A percentile compares a stretch with the other conserved stretches of the same genome.
phyloP scores from a whole-genome alignment of 2,329 filamentous ascomycete genomes.

The Gaeumannomyces tritici region DNA sequence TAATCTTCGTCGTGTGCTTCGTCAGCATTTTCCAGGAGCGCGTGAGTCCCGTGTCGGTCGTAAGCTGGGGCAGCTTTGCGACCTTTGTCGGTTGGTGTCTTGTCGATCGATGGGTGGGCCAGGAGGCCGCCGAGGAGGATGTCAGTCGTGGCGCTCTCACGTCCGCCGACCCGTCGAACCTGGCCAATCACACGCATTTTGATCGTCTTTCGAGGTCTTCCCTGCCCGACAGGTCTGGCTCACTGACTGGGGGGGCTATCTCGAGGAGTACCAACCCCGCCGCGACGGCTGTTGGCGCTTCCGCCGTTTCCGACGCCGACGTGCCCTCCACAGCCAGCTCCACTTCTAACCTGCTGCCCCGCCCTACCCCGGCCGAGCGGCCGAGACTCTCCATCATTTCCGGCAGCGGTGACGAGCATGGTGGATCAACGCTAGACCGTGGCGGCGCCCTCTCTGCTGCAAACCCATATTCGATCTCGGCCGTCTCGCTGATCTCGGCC shows the following conservation, averaged over 20 bases:
- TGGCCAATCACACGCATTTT: not conserved
- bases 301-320: not conserved
- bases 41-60: constrained; percentile 82
- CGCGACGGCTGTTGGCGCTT: no score
- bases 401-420: constrained; percentile 15
- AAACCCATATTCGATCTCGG: constrained; percentile 43
- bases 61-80: constrained; percentile 71
- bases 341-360: constrained; percentile 30
- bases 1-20: constrained; percentile 91
- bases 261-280: no score
- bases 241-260: no score
- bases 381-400: constrained; percentile 9
- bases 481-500: constrained; percentile 42
- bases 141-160: constrained; percentile 18
- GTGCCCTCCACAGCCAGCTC: constrained; percentile 34
- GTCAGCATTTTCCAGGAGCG: constrained; percentile 79
- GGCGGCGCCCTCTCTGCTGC: constrained; percentile 20
- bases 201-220: not conserved
- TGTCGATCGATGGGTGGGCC: constrained; percentile 84
- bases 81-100: constrained; percentile 83
- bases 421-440: not conserved
- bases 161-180: not conserved
- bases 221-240: not conserved
- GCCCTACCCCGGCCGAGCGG: constrained; percentile 7
- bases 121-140: constrained; percentile 42